These are phyloP conservation scores for Didymella keratinophila DNA, from an alignment of 2,329 filamentous ascomycete genomes.

Conservation along the genomic window DNA sequence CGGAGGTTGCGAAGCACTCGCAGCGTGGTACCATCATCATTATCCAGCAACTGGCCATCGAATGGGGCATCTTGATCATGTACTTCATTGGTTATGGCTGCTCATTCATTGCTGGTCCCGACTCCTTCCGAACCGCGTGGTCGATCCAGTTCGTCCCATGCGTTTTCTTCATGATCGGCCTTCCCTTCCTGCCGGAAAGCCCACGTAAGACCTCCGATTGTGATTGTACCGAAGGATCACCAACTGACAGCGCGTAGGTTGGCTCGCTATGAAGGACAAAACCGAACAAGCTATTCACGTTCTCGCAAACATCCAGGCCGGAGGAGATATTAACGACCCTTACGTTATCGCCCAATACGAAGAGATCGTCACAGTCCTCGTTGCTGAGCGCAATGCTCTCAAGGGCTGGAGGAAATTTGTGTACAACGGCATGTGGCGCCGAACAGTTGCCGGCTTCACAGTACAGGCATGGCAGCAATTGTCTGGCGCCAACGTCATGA, in stretches of 20 bases:
- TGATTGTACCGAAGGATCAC: neutral
- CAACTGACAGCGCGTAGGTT: conserved; percentile 26
- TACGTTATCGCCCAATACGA: conserved; percentile 59
- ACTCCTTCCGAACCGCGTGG: conserved; percentile 58
- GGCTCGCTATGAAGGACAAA: conserved; percentile 59
- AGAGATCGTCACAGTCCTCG: conserved; percentile 55
- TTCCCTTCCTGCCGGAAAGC: conserved; percentile 57
- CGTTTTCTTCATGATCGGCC: conserved; percentile 54
- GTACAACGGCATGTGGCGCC: conserved; percentile 66
- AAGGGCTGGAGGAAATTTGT: conserved; percentile 56
- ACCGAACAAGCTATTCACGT: conserved; percentile 55
- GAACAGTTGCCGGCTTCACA: conserved; percentile 63
- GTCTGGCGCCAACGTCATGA: conserved; percentile 51
- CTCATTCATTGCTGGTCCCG: conserved; percentile 50
- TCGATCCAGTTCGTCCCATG: conserved; percentile 57
- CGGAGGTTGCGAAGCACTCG: conserved; percentile 54
- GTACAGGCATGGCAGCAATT: conserved; percentile 66
- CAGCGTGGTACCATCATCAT: conserved; percentile 55
- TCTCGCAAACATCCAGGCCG: conserved; percentile 57
- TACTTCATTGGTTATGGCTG: conserved; percentile 59
- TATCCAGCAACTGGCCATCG: conserved; percentile 56
- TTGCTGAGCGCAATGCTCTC: conserved; percentile 51
- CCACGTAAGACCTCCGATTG: conserved; percentile 44
- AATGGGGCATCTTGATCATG: conserved; percentile 51
- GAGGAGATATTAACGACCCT: conserved; percentile 55